Evolutionary conservation across 257 asterid species (phyloP).

Genomic region (Gentiana dahurica): DNA sequence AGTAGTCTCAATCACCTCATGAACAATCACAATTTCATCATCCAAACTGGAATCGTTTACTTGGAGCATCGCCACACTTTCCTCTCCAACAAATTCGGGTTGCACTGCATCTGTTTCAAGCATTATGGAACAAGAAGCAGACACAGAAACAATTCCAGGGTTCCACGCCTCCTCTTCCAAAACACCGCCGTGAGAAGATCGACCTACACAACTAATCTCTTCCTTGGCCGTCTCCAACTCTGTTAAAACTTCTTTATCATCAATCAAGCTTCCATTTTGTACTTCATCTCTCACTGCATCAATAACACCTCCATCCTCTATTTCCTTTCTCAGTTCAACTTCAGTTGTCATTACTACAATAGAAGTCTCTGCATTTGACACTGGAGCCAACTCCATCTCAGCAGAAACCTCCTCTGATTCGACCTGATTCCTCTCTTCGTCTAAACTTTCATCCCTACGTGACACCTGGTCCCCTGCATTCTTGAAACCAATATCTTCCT

Average conservation of each 20-base stretch:
- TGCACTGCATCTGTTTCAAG: conserved; percentile 4
- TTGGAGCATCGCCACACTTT: background rate
- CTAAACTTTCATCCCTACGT: conserved; percentile 17
- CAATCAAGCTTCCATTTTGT: background rate
- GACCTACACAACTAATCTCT: conserved; percentile 11
- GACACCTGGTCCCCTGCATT: conserved; percentile 18
- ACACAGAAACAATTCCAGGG: conserved; percentile 26
- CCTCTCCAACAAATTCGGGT: conserved; percentile 11
- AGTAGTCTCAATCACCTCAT: conserved; percentile 11
- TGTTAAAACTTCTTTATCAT: background rate
- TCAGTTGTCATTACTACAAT: conserved; percentile 5
- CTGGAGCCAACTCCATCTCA: conserved; percentile 10
- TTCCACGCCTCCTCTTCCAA: conserved; percentile 27
- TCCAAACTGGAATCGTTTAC: background rate
- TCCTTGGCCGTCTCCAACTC: conserved; percentile 3
- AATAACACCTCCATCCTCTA: conserved; percentile 12
- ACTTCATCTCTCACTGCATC: conserved; percentile 9
- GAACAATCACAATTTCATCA: conserved; percentile 1
- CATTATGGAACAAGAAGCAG: conserved; percentile 12
- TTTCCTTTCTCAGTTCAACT: no score
- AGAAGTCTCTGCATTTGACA: conserved; percentile 10
- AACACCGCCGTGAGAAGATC: conserved; percentile 17
- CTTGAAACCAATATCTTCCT: conserved; percentile 14
- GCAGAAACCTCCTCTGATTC: conserved; percentile 7
- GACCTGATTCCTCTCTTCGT: conserved; percentile 15